A percentile compares a stretch with the other conserved stretches of the same genome.
Evolutionary conservation across 805 yeast species (phyloP).

Genomic region (Metschnikowia arizonensis): DNA sequence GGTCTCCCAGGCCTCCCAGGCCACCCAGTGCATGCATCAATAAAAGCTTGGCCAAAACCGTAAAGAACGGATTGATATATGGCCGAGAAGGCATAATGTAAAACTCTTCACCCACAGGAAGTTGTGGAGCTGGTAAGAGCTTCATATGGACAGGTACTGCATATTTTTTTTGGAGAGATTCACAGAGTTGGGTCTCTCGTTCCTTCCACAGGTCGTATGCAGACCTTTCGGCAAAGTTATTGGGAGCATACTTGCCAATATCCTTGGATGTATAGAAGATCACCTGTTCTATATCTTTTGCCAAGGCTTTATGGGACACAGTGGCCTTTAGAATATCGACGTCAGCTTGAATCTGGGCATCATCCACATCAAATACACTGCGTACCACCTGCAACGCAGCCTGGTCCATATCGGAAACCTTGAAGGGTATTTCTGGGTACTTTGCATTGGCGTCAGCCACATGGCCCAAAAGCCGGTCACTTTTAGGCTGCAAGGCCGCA

Average conservation of each 20-base stretch:
- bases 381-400: conserved; percentile 41
- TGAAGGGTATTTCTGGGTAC: conserved; percentile 47
- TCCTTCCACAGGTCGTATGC: conserved; percentile 33
- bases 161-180: conserved; percentile 25
- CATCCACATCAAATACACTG: conserved; percentile 47
- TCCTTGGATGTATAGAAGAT: conserved; percentile 35
- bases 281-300: conserved; percentile 34
- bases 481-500: conserved; percentile 31
- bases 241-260: conserved; percentile 36
- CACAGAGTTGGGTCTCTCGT: conserved; percentile 24
- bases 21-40: conserved; percentile 25
- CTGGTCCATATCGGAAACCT: conserved; percentile 51
- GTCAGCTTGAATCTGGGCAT: conserved; percentile 51
- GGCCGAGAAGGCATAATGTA: conserved; percentile 32
- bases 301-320: conserved; percentile 38
- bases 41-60: conserved; percentile 40
- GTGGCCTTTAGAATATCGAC: conserved; percentile 38
- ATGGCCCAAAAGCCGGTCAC: conserved; percentile 1
- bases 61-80: conserved; percentile 38
- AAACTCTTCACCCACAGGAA: conserved; percentile 35
- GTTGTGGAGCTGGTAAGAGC: conserved; percentile 28
- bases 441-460: conserved; percentile 10
- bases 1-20: no score
- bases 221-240: conserved; percentile 20
- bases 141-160: conserved; percentile 31